Base-by-base conservation (phyloP, 78 protist species). In the Speleostelium caveatum region DNA sequence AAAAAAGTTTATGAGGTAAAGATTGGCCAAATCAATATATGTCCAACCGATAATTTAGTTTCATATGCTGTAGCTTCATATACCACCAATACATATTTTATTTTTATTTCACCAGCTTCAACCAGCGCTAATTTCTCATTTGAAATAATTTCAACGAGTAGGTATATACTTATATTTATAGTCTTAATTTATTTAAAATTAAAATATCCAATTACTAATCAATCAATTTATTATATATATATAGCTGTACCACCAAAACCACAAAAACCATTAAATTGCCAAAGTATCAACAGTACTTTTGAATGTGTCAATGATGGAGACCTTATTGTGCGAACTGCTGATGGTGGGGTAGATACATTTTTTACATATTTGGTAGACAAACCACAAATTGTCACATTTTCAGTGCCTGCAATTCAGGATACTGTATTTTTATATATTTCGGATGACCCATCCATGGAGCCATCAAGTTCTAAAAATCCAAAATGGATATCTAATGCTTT, bases 1-100 rank as follows among this genome's bases (percentile, higher is more conserved):
- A 14, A 6, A 14, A 45, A 6, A 45, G 10, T 6, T 45, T 45
- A 14, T 45, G 62, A 74, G 58, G n/a, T n/a, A n/a, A n/a, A n/a
- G n/a, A n/a, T n/a, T n/a, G 53, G 36, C n/a, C 83, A 74, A 74
- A 19, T 42, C 14, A 21, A 39, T 24, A 58, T 83, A 16, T 83
- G 91, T 59, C 91, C 91, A 56, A 58, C 80, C 16, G 91, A 83
- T 59, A 83, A 83, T 69, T 5, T 24, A 14, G 75, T 24, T 2
- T 68, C 35, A 32, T 45, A 22, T 6, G 4, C 28, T 19, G 65
- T 35, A 2, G 19, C 8, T 2, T 26, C 10, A 32, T 83, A 73
- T 68, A 83, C 59, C 12, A 39, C 19, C 21, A 26, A 55, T 42
- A 83, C 91, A n/a, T 83, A 83, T 69, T 83, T 83, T 35, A 56